Conservation (phyloP, 2,329 filamentous ascomycete genomes). For the Keithomyces neogunnii region DNA sequence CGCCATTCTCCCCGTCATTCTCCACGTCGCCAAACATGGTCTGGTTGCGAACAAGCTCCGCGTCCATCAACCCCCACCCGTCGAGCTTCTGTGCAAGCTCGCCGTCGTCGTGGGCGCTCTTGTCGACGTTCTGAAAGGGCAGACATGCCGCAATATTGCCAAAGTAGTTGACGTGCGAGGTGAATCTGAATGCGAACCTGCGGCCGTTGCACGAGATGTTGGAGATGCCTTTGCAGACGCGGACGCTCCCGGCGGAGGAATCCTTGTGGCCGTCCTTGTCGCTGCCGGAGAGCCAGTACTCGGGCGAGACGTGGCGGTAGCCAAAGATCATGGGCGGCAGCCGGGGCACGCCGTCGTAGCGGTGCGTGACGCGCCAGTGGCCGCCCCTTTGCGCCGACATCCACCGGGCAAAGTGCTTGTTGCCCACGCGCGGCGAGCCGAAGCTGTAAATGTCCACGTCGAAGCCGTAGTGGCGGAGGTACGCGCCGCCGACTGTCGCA, state of each 20-base stretch:
- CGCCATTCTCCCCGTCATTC: too few relatives aligned
- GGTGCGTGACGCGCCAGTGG: slow-evolving; percentile 59
- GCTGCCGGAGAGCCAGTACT: slow-evolving; percentile 52
- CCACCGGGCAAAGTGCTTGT: slow-evolving; percentile 43
- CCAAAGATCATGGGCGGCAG: slow-evolving; percentile 53
- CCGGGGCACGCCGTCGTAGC: slow-evolving; percentile 57
- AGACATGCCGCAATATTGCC: slow-evolving; percentile 19
- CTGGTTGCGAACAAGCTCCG: too few relatives aligned
- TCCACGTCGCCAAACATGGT: too few relatives aligned
- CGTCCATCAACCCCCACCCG: too few relatives aligned
- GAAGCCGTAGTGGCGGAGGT: slow-evolving; percentile 41
- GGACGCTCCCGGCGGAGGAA: slow-evolving; percentile 31
- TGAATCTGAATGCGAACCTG: slow-evolving; percentile 32
- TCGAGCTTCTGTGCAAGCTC: too few relatives aligned
- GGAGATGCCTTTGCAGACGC: slow-evolving; percentile 38
- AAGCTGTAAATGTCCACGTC: slow-evolving; percentile 53
- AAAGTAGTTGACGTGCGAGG: slow-evolving; percentile 43
- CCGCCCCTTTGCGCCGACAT: slow-evolving; percentile 42
- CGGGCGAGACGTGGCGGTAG: slow-evolving; percentile 60
- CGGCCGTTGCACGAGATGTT: slow-evolving; percentile 44
- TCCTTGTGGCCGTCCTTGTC: slow-evolving; percentile 17
- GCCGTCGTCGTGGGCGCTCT: too few relatives aligned
- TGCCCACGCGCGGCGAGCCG: slow-evolving; percentile 59
- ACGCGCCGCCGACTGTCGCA: slow-evolving; percentile 49
- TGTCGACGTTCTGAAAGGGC: too few relatives aligned